These are phyloP conservation scores for Moricandia arvensis DNA, from an alignment of 345 rosid genomes.

Conservation along the genomic window DNA sequence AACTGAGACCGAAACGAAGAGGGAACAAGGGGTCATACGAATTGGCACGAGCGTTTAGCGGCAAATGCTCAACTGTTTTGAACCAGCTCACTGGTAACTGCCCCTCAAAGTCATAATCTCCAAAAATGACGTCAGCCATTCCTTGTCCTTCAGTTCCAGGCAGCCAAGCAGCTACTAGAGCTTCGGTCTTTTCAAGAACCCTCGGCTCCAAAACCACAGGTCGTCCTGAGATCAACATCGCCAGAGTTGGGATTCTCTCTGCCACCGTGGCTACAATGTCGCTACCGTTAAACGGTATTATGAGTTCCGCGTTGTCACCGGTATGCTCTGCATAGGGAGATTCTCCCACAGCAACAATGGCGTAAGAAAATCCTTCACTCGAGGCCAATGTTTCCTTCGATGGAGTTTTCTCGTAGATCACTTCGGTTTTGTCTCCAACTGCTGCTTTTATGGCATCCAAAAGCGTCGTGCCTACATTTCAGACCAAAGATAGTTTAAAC, in stretches of 20 bases:
- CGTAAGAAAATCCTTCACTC: conserved; percentile 50
- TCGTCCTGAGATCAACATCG: conserved; percentile 70
- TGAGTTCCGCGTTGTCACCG: conserved; percentile 59
- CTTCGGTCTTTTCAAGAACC: conserved; percentile 58
- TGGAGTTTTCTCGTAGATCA: conserved; percentile 59
- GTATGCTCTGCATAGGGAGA: conserved; percentile 64
- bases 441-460: conserved; percentile 67
- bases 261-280: conserved; percentile 49
- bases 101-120: conserved; percentile 37
- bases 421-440: conserved; percentile 70
- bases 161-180: conserved; percentile 50
- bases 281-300: conserved; percentile 60
- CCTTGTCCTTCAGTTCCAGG: conserved; percentile 42
- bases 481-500: not conserved
- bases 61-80: conserved; percentile 46
- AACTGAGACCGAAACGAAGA: conserved; percentile 60
- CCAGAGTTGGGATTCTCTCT: conserved; percentile 61
- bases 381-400: conserved; percentile 52
- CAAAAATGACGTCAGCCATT: conserved; percentile 36
- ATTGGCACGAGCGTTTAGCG: conserved; percentile 44
- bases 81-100: conserved; percentile 41
- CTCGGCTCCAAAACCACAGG: conserved; percentile 61
- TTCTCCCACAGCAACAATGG: conserved; percentile 86
- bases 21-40: conserved; percentile 67
- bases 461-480: conserved; percentile 66